Base-by-base conservation (phyloP, 2,329 filamentous ascomycete genomes). In the Aspergillus persii region DNA sequence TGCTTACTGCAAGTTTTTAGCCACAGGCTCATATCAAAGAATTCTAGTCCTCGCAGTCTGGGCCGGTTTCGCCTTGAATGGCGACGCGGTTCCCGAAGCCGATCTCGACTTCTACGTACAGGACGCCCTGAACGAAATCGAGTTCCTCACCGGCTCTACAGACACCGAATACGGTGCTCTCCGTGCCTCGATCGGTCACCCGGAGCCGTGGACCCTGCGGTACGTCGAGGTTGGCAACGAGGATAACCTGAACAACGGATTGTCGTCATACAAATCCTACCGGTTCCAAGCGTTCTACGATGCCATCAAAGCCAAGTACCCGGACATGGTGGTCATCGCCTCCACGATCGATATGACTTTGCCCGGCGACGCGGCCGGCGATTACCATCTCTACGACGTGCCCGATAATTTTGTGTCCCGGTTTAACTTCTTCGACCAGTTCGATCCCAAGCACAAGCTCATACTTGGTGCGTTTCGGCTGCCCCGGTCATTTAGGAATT, bases 171-270 rank as follows among this genome's bases (percentile, higher is more conserved):
- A 68, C n/a, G 72, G 74, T 41, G 77, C 81, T 3, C 72, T 81
- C 6, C 84, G 87, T 18, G 85, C 85, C 6, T 74, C 81, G 48
- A 78, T 87, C 2, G 87, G 87, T 3, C 83, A 88, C 65, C 80
- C 84, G 0, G 79, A 85, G 59, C 87, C 87, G 0, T 89, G 85
- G 75, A 76, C 70, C 31, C 78, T 90, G 52, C 77, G 81, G 9
- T 87, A 83, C 64, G 84, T 89, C 56, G 87, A 89, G 72, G 75
- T 89, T 48, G 87, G 88, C 59, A 89, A 90, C 69, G 87, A 90
- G 69, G 87, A 90, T 65, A 84, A 83, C 77, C 80, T 88, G 3
- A 80, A 78, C 29, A 79, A 79, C 3, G 82, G 80, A 0, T 78
- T 82, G 4, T 81, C 78, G 69, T 72, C 78, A 1, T 78, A 81